These are phyloP conservation scores for Penicillium sp. DNA, from an alignment of 2,329 filamentous ascomycete species.

Conservation along the genomic window DNA sequence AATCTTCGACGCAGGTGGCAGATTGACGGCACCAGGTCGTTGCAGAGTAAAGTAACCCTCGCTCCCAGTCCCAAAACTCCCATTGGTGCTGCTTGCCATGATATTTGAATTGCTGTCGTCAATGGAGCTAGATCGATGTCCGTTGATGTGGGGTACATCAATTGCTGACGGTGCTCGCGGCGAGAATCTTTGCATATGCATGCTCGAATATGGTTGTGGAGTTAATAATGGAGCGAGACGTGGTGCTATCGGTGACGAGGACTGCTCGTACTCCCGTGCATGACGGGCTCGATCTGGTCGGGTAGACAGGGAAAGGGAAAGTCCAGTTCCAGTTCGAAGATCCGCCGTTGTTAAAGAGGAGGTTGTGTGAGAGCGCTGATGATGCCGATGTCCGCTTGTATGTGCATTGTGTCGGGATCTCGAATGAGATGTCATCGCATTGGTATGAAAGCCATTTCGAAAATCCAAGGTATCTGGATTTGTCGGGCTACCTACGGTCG, in stretches of 20 bases:
- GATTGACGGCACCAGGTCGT: conserved; percentile 9
- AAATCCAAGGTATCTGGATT: conserved; percentile 4
- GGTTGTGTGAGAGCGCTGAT: conserved; percentile 33
- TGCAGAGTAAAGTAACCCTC: conserved; percentile 24
- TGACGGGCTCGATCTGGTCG: conserved; percentile 11
- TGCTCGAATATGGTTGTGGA: conserved; percentile 13
- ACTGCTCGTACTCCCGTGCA: conserved; percentile 2
- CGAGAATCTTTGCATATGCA: conserved; percentile 6
- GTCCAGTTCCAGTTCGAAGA: conserved; percentile 7
- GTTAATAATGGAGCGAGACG: conserved; percentile 15
- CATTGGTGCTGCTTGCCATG: neutral
- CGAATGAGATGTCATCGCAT: neutral
- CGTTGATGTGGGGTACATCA: conserved; percentile 6
- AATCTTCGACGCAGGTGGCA: conserved; percentile 5
- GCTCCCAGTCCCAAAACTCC: neutral
- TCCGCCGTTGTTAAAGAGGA: conserved; percentile 22
- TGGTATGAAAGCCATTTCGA: neutral
- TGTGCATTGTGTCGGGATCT: neutral
- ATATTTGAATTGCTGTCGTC: conserved; percentile 9
- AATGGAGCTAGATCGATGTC: conserved; percentile 7
- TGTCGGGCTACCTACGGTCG: conserved; percentile 8
- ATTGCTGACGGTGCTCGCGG: too few species aligned
- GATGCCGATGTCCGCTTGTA: conserved; percentile 18
- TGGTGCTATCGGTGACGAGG: conserved; percentile 9
- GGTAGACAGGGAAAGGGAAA: conserved; percentile 16